A percentile compares a stretch with the other conserved stretches of the same genome.
phyloP scores from a whole-genome alignment of 75 land plant genomes.

The Selaginella moellendorffii region DNA sequence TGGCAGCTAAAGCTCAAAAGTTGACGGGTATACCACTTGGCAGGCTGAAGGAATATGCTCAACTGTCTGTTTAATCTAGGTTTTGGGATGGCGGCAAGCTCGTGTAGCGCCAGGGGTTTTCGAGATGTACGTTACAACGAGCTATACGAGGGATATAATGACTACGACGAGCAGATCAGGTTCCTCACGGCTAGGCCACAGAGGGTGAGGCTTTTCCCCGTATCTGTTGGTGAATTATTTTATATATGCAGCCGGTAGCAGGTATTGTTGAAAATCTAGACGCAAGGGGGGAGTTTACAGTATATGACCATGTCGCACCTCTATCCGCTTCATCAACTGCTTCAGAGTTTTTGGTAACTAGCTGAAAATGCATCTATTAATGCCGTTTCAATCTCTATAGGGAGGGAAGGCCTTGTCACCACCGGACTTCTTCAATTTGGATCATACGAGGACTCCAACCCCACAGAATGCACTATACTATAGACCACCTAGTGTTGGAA shows the following conservation, averaged over 20 bases:
- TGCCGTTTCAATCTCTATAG: not conserved
- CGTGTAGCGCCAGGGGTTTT: not conserved
- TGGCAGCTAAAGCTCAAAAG: not conserved
- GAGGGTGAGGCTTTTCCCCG: not conserved
- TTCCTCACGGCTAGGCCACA: not conserved
- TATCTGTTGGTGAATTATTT: conserved; percentile 6
- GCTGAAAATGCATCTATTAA: too few species aligned
- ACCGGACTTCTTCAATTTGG: not conserved
- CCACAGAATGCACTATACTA: conserved; percentile 16
- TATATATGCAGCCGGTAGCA: not conserved
- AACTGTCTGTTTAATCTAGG: not conserved
- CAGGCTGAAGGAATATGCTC: not conserved
- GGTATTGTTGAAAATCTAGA: conserved; percentile 11
- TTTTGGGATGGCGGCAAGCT: not conserved
- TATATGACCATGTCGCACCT: conserved; percentile 10
- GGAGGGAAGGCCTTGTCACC: not conserved
- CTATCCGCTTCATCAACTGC: conserved; percentile 14
- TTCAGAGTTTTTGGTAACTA: conserved; percentile 13
- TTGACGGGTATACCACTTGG: not conserved
- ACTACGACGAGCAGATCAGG: conserved; percentile 12
- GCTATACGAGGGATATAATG: conserved; percentile 22
- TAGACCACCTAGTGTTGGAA: conserved; percentile 13
- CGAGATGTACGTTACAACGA: conserved; percentile 10
- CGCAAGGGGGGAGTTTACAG: conserved; percentile 14
- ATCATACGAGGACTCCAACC: conserved; percentile 14